Evolutionary conservation across 1,139 yeast species (phyloP).

Genomic region (Debaryomyces nepalensis): DNA sequence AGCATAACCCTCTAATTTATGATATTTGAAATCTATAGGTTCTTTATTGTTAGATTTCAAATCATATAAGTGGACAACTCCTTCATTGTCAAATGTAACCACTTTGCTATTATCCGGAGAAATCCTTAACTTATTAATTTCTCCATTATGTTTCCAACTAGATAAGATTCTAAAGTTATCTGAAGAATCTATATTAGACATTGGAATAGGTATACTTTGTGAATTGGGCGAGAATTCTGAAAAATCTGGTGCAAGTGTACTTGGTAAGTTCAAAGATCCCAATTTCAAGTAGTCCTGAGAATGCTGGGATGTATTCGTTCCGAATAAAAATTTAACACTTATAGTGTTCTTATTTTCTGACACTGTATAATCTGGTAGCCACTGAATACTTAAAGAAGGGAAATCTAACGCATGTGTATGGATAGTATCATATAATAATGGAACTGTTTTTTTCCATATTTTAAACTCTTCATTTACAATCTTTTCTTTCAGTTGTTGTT

Average conservation of each 20-base stretch:
- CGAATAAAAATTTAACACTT: constrained; percentile 48
- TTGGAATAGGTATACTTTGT: constrained; percentile 30
- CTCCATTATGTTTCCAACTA: constrained; percentile 59
- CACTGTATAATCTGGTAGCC: constrained; percentile 47
- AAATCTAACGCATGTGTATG: constrained; percentile 68
- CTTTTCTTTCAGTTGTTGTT: constrained; percentile 56
- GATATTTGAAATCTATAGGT: constrained; percentile 55
- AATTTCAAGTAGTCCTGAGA: constrained; percentile 50
- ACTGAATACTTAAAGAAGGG: constrained; percentile 59
- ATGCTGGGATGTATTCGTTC: constrained; percentile 50
- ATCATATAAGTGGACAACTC: constrained; percentile 51
- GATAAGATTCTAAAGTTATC: constrained; percentile 40
- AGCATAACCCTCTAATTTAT: constrained; percentile 69
- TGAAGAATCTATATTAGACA: constrained; percentile 20
- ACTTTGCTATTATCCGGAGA: constrained; percentile 42
- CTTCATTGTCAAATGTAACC: constrained; percentile 56
- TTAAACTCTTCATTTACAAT: constrained; percentile 73
- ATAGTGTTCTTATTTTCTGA: constrained; percentile 42
- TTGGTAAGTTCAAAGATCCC: constrained; percentile 54
- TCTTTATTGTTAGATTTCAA: constrained; percentile 25
- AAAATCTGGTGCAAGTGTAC: constrained; percentile 49
- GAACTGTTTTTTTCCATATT: constrained; percentile 96
- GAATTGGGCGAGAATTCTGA: constrained; percentile 24
- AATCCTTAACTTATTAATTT: constrained; percentile 51
- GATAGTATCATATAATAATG: constrained; percentile 79